A percentile compares a stretch with the other conserved stretches of the same genome.
Evolutionary conservation across 495 filamentous ascomycete genomes (phyloP).

Genomic region (Bryoglossum gracile): DNA sequence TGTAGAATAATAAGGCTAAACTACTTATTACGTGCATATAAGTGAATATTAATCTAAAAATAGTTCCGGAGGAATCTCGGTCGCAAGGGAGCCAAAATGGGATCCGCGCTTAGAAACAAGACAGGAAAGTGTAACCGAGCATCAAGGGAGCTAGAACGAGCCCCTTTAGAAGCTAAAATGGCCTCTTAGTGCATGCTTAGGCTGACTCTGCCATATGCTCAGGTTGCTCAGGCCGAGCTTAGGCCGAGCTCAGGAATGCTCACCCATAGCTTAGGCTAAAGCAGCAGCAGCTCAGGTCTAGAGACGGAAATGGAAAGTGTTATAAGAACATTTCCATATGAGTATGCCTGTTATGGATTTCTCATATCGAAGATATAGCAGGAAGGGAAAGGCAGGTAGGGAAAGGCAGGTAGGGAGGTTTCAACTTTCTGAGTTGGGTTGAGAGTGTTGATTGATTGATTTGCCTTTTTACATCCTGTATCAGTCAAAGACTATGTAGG

Average conservation of each 20-base stretch:
- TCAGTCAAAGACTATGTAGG: no score
- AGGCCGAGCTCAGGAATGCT: slow-evolving; percentile 1
- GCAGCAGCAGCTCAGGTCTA: slow-evolving; percentile 9
- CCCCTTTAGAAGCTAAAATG: slow-evolving; percentile 1
- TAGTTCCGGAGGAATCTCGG: slow-evolving; percentile 11
- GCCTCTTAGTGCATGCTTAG: slow-evolving; percentile 1
- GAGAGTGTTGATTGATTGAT: no score
- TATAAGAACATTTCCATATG: slow-evolving; percentile 7
- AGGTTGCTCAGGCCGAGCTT: slow-evolving; percentile 2
- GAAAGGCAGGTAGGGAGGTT: no score
- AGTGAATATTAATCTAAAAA: slow-evolving; percentile 10
- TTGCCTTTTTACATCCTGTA: no score
- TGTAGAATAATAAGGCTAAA: slow-evolving; percentile 15
- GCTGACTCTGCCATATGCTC: slow-evolving; percentile 6
- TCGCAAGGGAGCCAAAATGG: slow-evolving; percentile 11
- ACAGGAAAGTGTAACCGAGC: not conserved
- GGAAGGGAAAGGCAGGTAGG: no score
- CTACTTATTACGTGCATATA: slow-evolving; percentile 12
- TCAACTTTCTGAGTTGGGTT: no score
- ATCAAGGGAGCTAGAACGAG: not conserved
- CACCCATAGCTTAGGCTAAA: slow-evolving; percentile 10
- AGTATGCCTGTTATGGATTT: slow-evolving; percentile 1
- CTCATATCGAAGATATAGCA: no score
- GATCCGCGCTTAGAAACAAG: not conserved
- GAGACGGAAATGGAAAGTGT: slow-evolving; percentile 7